Percentiles rank a stretch among this genome's conserved stretches.
Conservation (phyloP, 768 basidiomycete species). For the Tricholoma hemisulphureum region DNA sequence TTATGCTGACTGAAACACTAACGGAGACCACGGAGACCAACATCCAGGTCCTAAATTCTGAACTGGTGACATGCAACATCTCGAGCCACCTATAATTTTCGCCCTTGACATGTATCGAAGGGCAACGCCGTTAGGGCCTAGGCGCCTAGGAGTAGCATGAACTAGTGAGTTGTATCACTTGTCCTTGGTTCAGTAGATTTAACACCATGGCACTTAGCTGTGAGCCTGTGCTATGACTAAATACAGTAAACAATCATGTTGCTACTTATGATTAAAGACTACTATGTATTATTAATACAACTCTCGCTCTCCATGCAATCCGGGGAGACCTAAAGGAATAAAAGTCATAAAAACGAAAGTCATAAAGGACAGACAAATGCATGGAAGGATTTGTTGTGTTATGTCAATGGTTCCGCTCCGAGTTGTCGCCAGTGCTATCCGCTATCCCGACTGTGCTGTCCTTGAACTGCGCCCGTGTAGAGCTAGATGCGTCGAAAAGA, state of each 20-base stretch:
- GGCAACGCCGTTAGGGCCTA: too few species aligned
- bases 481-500: constrained; percentile 62
- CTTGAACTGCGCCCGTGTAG: constrained; percentile 41
- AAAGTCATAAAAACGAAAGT: too few species aligned
- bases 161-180: background rate
- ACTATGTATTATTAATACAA: constrained; percentile 14
- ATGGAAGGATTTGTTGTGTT: constrained; percentile 1
- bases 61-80: background rate
- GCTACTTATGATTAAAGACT: constrained; percentile 5
- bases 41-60: background rate
- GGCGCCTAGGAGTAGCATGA: too few species aligned
- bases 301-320: background rate
- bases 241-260: too few species aligned
- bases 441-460: constrained; percentile 40
- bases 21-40: constrained; percentile 1
- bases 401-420: constrained; percentile 26
- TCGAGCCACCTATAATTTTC: background rate
- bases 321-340: background rate
- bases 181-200: too few species aligned
- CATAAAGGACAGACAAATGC: background rate
- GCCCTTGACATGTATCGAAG: background rate
- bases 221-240: too few species aligned
- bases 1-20: background rate
- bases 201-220: too few species aligned
- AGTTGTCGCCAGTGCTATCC: constrained; percentile 38